Evolutionary conservation across 2,329 filamentous ascomycete species (phyloP), one percentile per base, ranked within the genome.

Genomic region (Colletotrichum incanum): DNA sequence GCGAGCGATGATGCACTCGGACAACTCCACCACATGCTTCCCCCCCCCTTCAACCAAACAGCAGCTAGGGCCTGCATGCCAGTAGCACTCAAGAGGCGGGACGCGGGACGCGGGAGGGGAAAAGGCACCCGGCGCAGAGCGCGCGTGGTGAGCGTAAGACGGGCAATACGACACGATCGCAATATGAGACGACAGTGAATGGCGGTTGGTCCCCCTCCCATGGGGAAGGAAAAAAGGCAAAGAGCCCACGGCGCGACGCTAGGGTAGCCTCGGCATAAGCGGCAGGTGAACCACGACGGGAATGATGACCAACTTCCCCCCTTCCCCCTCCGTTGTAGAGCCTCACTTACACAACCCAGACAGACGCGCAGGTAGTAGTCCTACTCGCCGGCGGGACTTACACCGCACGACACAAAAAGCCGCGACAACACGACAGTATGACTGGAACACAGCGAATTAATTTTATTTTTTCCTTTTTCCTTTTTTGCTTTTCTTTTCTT

Each of bases 231-330:
- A 28, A 20, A 28, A n/a, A 12, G 45, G n/a, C 60, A 50, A 41
- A 20, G n/a, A 50, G 39, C 20, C 20, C 43, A 37, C 28, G n/a
- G 20, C 41, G 45, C 5, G 23, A 41, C 55, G 65, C 65, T 67
- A 67, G 65, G 65, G 23, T 67, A 67, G 12, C 65, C n/a, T 67
- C 65, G 65, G 65, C 65, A 37, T 49, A 62, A 55, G 26, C 20
- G 20, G 28, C 50, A 6, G 50, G 50, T 3, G 18, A 52, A 18
- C 49, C 6, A 26, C 45, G 45, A 12, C 20, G 20, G 49, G 26
- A 26, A 60, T 26, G 37, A 45, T 18, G 28, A 52, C 64, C 54
- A 66, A 58, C 34, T 16, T 31, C 20, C 23, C 34, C 34, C 34
- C 34, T 11, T 37, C 5, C n/a, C 11, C 8, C n/a, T 16, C 12